Percentiles rank a stretch among this genome's conserved stretches.
Conservation (phyloP, 306 rosid species). For the Biancaea sappan region DNA sequence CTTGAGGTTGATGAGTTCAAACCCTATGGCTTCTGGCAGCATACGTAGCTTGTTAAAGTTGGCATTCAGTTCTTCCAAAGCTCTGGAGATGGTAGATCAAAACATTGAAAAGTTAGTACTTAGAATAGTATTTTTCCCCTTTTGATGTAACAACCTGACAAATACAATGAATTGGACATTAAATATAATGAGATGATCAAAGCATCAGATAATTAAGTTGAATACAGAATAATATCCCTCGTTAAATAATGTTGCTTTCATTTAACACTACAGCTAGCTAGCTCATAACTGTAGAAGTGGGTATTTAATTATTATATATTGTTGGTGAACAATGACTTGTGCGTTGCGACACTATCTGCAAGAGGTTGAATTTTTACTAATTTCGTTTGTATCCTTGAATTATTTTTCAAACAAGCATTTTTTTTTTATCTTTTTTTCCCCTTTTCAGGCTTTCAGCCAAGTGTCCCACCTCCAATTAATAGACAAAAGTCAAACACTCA, state of each 20-base stretch:
- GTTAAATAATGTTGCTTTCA: not conserved
- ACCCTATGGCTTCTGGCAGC: conserved; percentile 71
- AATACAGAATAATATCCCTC: not conserved
- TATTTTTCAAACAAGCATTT: not conserved
- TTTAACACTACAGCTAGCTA: not conserved
- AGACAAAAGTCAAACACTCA: conserved; percentile 9
- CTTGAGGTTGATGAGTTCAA: conserved; percentile 62
- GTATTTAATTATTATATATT: not conserved
- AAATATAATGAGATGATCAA: not conserved
- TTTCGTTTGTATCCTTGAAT: not conserved
- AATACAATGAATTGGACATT: not conserved
- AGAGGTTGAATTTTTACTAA: not conserved
- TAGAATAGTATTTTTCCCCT: not conserved
- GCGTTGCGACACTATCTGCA: too few relatives aligned
- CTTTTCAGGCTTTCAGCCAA: not conserved
- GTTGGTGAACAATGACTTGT: not conserved
- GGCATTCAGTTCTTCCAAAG: conserved; percentile 78
- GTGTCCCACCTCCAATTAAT: conserved; percentile 3
- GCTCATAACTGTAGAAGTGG: not conserved
- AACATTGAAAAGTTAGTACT: not conserved
- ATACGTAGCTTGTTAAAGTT: conserved; percentile 78
- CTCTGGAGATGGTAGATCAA: conserved; percentile 37
- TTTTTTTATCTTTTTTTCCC: not conserved
- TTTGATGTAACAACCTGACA: not conserved
- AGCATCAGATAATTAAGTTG: not conserved